Evolutionary conservation across 805 yeast species (phyloP).

Genomic region (Yarrowia sp.): DNA sequence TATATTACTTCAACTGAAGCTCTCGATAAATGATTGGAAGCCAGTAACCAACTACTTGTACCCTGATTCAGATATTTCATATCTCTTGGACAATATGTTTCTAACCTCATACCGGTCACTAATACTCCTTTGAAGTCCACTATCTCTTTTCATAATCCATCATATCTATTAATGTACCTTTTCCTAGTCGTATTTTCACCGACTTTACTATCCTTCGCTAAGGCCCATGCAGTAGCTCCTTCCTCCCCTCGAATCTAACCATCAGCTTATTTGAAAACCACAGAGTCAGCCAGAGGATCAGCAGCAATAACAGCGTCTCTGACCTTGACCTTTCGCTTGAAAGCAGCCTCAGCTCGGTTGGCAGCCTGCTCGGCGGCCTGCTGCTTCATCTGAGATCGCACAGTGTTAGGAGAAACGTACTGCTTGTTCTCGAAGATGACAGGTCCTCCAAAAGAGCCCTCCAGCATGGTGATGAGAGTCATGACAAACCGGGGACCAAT

Average conservation of each 20-base stretch:
- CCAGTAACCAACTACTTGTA: too few relatives aligned
- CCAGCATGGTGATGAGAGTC: conserved; percentile 87
- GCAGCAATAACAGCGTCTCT: conserved; percentile 73
- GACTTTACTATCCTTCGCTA: conserved; percentile 3
- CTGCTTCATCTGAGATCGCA: conserved; percentile 84
- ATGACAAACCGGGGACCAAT: conserved; percentile 96
- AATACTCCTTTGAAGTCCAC: too few relatives aligned
- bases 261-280: conserved; percentile 63
- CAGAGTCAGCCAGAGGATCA: conserved; percentile 84
- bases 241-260: not conserved
- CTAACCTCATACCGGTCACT: too few relatives aligned
- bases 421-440: conserved; percentile 96
- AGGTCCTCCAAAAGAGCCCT: conserved; percentile 98
- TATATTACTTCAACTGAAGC: too few relatives aligned
- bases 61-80: too few relatives aligned
- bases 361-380: conserved; percentile 81
- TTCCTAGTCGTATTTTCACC: not conserved
- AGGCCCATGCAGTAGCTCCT: not conserved
- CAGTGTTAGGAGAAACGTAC: conserved; percentile 94
- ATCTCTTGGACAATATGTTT: too few relatives aligned
- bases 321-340: conserved; percentile 73
- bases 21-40: too few relatives aligned
- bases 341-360: conserved; percentile 78
- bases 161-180: conserved; percentile 23
- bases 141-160: not conserved